phyloP scores from a whole-genome alignment of 2,329 filamentous ascomycete genomes.

The Trichoderma atrobrunneum region DNA sequence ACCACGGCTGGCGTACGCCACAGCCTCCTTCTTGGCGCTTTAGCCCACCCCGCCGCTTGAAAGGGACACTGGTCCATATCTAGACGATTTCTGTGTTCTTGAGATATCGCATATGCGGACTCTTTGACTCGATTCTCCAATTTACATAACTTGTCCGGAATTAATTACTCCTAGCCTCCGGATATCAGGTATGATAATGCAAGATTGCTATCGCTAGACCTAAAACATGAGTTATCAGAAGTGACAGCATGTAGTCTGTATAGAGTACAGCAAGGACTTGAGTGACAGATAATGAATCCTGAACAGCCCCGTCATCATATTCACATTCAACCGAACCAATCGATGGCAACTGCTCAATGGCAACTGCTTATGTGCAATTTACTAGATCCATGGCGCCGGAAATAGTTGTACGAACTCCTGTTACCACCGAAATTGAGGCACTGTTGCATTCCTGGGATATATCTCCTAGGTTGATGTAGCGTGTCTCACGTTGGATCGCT shows the following conservation, averaged over 20 bases:
- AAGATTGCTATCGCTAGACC: neutral
- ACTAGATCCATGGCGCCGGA: neutral
- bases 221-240: neutral
- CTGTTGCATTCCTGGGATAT: neutral
- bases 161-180: neutral
- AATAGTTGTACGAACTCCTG: neutral
- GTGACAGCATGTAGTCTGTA: neutral
- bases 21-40: neutral
- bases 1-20: neutral
- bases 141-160: neutral
- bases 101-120: neutral
- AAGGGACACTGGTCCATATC: neutral
- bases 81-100: neutral
- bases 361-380: neutral
- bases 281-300: neutral
- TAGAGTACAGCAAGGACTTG: neutral
- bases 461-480: neutral
- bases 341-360: neutral
- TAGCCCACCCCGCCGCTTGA: neutral
- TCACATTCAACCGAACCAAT: neutral
- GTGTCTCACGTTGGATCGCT: conserved; percentile 7
- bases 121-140: neutral
- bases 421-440: neutral
- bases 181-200: neutral
- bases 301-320: neutral